Base-by-base conservation (phyloP, 2,329 filamentous ascomycete species). In the Dothideomycetes sp. region DNA sequence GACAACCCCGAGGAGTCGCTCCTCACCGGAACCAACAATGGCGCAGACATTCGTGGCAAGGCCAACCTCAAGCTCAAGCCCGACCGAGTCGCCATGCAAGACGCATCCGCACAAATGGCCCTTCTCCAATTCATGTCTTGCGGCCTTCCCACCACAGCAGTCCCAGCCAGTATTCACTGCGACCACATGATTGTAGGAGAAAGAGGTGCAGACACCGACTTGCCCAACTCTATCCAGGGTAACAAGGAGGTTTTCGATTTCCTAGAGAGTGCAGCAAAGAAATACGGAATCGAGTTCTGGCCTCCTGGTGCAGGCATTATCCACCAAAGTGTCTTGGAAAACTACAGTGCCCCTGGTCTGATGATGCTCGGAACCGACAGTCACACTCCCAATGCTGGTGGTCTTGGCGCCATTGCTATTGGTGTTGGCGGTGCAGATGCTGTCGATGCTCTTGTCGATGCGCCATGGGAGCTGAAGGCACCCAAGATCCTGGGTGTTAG, bases 341-440 rank as follows among this genome's bases (percentile, higher is more conserved):
- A 98, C 66, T 98, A 98, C 59, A 84, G 88, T 24, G 79, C 89
- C n/a, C 91, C 91, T 15, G 91, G 91, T 36, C 65, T 96, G 52
- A 95, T 98, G 88, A 96, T 98, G 87, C 75, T 98, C 31, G 91
- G 91, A 41, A 98, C 91, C 19, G 91, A 98, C 63, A 94, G 85
- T 55, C 91, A 98, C 63, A 95, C 87, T 34, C 91, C 91, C 32
- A 98, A 96, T 57, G 91, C 86, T n/a, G 91, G 91, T 52, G 91
- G 91, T 43, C 69, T 96, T 40, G 87, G 84, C 50, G 88, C 86
- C 3, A 86, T 95, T 53, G 91, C 91, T 7, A 96, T 98, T 58
- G 91, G 91, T 60, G 91, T 98, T 24, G 91, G 91, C 56, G 91
- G 91, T 55, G 91, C 91, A 17, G 91, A 98, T 64, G 91, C 91